Evolutionary conservation across 495 filamentous ascomycete genomes (phyloP).

Genomic region (Letharia lupina): DNA sequence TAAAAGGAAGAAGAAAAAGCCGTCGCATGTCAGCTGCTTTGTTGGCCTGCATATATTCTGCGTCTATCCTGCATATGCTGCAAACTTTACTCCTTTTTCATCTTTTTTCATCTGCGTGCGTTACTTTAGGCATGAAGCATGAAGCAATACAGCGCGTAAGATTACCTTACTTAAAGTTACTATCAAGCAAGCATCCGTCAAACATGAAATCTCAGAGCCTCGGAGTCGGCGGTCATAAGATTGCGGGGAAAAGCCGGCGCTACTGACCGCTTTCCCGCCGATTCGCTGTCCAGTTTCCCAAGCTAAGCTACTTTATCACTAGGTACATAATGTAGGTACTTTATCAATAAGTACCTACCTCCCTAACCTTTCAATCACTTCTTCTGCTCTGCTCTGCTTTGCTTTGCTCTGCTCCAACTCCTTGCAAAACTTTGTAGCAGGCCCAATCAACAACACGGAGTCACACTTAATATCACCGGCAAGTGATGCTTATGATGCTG

Average conservation of each 20-base stretch:
- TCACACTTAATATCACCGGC: no score
- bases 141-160: no score
- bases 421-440: background rate
- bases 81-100: background rate
- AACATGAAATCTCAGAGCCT: background rate
- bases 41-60: background rate
- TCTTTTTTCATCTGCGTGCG: no score
- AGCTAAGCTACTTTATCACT: no score
- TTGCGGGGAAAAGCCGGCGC: constrained; percentile 1
- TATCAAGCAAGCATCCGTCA: no score
- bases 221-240: background rate
- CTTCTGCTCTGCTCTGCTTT: background rate
- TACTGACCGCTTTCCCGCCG: background rate
- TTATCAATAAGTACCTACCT: no score
- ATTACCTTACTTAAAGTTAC: no score
- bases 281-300: background rate
- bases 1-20: background rate
- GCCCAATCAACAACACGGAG: background rate
- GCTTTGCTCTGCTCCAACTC: no score
- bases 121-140: no score
- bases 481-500: no score
- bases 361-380: background rate
- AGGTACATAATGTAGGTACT: no score
- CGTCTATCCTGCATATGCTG: background rate
- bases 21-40: background rate